These are phyloP conservation scores for Leptographium wingfieldii DNA, from an alignment of 2,329 filamentous ascomycete genomes.

Conservation along the genomic window DNA sequence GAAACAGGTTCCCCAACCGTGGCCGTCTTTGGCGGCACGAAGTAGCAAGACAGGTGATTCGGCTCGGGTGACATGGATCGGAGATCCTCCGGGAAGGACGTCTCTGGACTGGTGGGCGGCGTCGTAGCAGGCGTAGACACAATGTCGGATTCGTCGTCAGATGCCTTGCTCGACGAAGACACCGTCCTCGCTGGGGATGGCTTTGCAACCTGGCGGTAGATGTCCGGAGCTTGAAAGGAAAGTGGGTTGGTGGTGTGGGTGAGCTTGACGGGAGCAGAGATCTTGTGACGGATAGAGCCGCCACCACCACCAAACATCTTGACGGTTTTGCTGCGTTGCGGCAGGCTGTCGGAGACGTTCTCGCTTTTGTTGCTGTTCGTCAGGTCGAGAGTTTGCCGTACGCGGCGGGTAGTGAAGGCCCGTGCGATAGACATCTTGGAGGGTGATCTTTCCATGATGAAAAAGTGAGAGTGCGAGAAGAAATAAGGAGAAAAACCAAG, in stretches of 20 bases:
- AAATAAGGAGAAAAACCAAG: neutral
- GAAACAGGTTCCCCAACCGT: conserved; percentile 24
- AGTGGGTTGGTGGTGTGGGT: conserved; percentile 94
- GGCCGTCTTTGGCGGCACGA: conserved; percentile 36
- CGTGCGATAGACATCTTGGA: conserved; percentile 39
- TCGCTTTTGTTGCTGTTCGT: conserved; percentile 20
- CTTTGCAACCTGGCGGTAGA: conserved; percentile 37
- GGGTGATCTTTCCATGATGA: neutral
- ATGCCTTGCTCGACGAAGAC: conserved; percentile 41
- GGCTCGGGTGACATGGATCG: conserved; percentile 43
- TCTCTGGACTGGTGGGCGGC: conserved; percentile 57
- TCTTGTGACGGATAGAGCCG: conserved; percentile 51
- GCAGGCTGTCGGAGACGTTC: conserved; percentile 20
- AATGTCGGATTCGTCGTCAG: conserved; percentile 62
- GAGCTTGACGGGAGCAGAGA: conserved; percentile 77
- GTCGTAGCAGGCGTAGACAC: conserved; percentile 40
- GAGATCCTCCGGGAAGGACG: conserved; percentile 33
- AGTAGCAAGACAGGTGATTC: conserved; percentile 57
- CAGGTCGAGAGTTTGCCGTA: conserved; percentile 40
- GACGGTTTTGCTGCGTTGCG: conserved; percentile 37
- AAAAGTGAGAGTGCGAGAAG: neutral
- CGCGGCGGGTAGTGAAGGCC: conserved; percentile 59
- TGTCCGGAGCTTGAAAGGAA: conserved; percentile 85
- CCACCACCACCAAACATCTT: conserved; percentile 26
- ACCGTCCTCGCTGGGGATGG: conserved; percentile 32